These are phyloP conservation scores for Nicotiana otophora DNA, from an alignment of 257 asterid species.

Conservation along the genomic window DNA sequence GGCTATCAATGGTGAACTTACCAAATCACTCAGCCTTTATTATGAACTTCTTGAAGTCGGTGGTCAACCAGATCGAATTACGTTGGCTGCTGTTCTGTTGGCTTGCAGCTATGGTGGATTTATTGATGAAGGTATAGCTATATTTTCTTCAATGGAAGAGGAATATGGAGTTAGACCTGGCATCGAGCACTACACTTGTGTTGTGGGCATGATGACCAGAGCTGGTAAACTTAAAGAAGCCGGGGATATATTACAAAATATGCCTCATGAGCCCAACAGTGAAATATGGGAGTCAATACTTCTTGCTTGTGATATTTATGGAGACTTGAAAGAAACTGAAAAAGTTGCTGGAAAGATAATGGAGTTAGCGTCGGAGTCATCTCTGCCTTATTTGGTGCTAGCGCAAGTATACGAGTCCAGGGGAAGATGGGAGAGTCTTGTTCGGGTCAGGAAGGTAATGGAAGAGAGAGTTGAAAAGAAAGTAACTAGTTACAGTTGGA, in stretches of 20 bases:
- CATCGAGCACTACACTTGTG: slow-evolving; percentile 43
- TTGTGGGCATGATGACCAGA: slow-evolving; percentile 41
- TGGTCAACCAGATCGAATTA: slow-evolving; percentile 43
- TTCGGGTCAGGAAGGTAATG: slow-evolving; percentile 51
- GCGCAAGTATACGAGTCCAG: slow-evolving; percentile 38
- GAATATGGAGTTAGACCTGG: slow-evolving; percentile 38
- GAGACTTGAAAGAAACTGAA: slow-evolving; percentile 38
- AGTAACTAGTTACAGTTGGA: slow-evolving; percentile 42
- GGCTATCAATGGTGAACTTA: slow-evolving; percentile 46
- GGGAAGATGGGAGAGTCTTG: slow-evolving; percentile 71
- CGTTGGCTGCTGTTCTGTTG: slow-evolving; percentile 42
- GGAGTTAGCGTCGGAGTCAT: slow-evolving; percentile 40
- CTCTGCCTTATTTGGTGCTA: slow-evolving; percentile 45
- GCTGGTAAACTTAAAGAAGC: slow-evolving; percentile 49
- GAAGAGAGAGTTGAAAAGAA: slow-evolving; percentile 20
- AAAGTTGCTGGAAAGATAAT: slow-evolving; percentile 45
- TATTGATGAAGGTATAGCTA: slow-evolving; percentile 40
- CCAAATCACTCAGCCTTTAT: slow-evolving; percentile 40
- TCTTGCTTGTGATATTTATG: slow-evolving; percentile 36
- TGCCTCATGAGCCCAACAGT: slow-evolving; percentile 34
- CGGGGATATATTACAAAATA: slow-evolving; percentile 25
- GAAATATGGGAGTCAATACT: slow-evolving; percentile 47
- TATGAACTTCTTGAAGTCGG: slow-evolving; percentile 39
- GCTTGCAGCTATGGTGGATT: slow-evolving; percentile 56
- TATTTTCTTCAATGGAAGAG: slow-evolving; percentile 47